Base-by-base conservation (phyloP, 495 filamentous ascomycete genomes). In the Xylaria sp. region DNA sequence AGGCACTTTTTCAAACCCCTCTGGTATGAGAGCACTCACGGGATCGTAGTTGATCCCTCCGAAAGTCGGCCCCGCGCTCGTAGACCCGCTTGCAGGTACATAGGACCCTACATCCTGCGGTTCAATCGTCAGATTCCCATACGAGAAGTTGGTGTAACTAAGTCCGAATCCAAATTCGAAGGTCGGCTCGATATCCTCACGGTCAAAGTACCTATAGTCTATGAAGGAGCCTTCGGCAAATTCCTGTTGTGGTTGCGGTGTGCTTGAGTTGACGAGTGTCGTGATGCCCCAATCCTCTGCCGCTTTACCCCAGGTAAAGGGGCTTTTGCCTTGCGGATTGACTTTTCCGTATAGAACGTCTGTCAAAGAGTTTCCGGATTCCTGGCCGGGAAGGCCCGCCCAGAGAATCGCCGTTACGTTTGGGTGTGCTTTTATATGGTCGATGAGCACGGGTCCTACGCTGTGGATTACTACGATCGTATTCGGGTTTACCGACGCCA, bases 351-450 rank as follows among this genome's bases (percentile, higher is more conserved):
- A 87, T 0, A 88, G 75, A 17, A 90, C 81, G 59, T 90, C 85
- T 0, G 82, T 78, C 0, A 90, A 73, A 0, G 81, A 79, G 72
- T 88, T 86, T 1, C 88, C 88, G 5, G 83, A 84, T 66, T 90
- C 87, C 64, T 90, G 82, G 3, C 84, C 88, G 0, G 87, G 87
- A 1, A 87, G 83, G 41, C 86, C 85, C 0, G 84, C 85, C 73
- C 82, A 84, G 7, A 90, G 71, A 33, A 90, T 85, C 9, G 86
- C 87, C 3, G 84, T 88, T 12, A 91, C 85, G 74, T 90, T 90
- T 0, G 86, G 85, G 68, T 90, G 76, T n/a, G 80, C 76, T 12
- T 83, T 79, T 59, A 82, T 82, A 1, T 82, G 76, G 35, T 86
- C 80, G 7, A 86, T 77, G 5, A 86, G 71, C 3, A 87, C 80